Percentiles rank a stretch among this genome's conserved stretches.
phyloP scores from a whole-genome alignment of 148 eudicot species.

The Polygonum maritimum region DNA sequence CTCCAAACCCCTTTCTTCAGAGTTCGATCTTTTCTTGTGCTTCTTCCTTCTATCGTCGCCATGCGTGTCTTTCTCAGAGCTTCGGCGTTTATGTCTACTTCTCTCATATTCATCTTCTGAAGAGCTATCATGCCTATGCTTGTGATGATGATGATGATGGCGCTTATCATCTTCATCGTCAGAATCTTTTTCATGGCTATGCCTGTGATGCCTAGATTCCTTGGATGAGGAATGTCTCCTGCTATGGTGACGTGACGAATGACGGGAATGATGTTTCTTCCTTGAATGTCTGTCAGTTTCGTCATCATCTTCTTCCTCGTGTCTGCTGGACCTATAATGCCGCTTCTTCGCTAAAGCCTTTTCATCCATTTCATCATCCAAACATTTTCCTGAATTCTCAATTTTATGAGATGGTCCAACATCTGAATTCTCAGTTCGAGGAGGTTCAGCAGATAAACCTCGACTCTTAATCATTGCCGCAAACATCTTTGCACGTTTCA shows the following conservation, averaged over 20 bases:
- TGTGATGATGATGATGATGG: conserved; percentile 3
- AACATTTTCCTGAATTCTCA: conserved; percentile 26
- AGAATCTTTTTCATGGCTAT: conserved; percentile 22
- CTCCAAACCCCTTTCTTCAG: conserved; percentile 55
- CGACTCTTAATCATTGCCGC: conserved; percentile 75
- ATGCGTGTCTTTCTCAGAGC: conserved; percentile 14
- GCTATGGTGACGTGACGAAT: conserved; percentile 36
- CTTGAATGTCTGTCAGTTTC: conserved; percentile 29
- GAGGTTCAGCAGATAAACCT: conserved; percentile 50
- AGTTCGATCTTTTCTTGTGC: conserved; percentile 22
- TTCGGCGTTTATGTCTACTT: conserved; percentile 6
- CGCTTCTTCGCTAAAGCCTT: conserved; percentile 40
- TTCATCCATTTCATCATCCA: conserved; percentile 37
- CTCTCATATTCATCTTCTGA: conserved; percentile 14
- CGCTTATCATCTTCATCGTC: conserved; percentile 19
- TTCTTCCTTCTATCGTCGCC: conserved; percentile 16
- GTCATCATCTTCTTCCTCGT: conserved; percentile 22
- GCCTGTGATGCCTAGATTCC: conserved; percentile 21
- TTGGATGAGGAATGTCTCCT: conserved; percentile 38
- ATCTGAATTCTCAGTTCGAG: conserved; percentile 28
- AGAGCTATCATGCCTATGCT: conserved; percentile 15
- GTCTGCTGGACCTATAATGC: conserved; percentile 41
- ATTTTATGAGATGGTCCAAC: conserved; percentile 16
- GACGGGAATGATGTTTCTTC: conserved; percentile 46
- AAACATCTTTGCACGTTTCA: conserved; percentile 92